A percentile compares a stretch with the other conserved stretches of the same genome.
Evolutionary conservation across 345 rosid genomes (phyloP).

Genomic region (Salix arbutifolia): DNA sequence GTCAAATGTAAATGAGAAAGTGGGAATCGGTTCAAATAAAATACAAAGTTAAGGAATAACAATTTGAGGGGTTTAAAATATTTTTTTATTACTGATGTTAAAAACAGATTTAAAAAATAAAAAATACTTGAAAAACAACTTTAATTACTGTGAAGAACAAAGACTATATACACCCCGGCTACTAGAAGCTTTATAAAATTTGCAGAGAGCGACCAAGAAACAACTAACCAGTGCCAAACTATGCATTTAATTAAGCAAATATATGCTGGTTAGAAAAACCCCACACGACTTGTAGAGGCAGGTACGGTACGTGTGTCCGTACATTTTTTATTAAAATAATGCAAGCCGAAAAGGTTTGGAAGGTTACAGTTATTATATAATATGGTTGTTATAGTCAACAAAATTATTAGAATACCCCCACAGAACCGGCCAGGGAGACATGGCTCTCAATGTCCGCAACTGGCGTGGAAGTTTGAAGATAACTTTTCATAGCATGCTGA

Average conservation of each 20-base stretch:
- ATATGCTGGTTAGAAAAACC: background rate
- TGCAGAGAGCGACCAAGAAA: background rate
- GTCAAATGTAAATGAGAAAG: no score
- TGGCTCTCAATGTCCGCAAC: background rate
- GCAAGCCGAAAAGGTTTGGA: background rate
- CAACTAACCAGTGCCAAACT: background rate
- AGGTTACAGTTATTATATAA: background rate
- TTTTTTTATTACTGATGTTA: no score
- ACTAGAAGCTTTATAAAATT: background rate
- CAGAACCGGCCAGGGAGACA: background rate
- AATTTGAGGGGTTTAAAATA: no score
- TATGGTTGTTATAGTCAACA: background rate
- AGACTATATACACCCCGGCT: no score
- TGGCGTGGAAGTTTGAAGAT: background rate
- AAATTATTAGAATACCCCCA: background rate
- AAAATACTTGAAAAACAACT: no score
- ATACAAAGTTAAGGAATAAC: no score
- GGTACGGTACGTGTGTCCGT: background rate
- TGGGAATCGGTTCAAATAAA: no score
- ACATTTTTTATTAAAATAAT: no score
- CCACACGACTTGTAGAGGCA: background rate
- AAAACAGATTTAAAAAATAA: no score
- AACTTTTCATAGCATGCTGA: background rate
- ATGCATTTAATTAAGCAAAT: background rate
- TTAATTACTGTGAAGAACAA: no score